Evolutionary conservation across 306 rosid species (phyloP), one percentile per base, ranked within the genome.

Genomic region (Medicago arabica): DNA sequence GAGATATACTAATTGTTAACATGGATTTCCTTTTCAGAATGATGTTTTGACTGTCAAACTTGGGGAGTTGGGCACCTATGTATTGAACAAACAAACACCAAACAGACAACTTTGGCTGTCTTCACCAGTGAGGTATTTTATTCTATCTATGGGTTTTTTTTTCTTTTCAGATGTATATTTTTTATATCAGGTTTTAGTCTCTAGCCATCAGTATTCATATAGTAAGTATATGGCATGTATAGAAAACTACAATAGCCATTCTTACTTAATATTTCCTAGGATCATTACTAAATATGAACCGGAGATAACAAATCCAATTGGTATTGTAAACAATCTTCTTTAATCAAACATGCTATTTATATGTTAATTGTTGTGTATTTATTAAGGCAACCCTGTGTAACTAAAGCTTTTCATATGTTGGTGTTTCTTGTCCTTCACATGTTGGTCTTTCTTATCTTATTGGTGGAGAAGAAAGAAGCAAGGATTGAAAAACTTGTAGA

Each of bases 41-140:
- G 97, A 90, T 75, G 97, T 92, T 61, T 83, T 92, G 81, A 92
- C 91, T 10, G 11, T 92, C 58, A 92, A 88, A 83, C 89, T 93
- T 14, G 98, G 96, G 19, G 85, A 89, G 51, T 69, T 80, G 54
- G 95, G 95, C 47, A 93, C 93, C 44, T 90, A 87, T 59, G 98
- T 93, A 14, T 79, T 90, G 91, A 89, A 93, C 83, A 93, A 93
- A 77, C 98, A 93, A 79, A 88, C 95, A 23, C 98, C 96, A 63
- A 93, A 93, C 62, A 87, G 96, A 73, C 98, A 93, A 79, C 75
- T 90, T 76, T 93, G 98, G 98, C 78, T 93, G 64, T 93, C 96
- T 63, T 93, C 98, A 50, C 96, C 96, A 0, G 73, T 89, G 80
- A 95, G 97, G 97, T 90, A 84, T 77, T 78, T n/a, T 28, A 43